Percentiles rank a stretch among this genome's conserved stretches.
Conservation (phyloP, 192 early-diverging fungal species). For the Podila verticillata region DNA sequence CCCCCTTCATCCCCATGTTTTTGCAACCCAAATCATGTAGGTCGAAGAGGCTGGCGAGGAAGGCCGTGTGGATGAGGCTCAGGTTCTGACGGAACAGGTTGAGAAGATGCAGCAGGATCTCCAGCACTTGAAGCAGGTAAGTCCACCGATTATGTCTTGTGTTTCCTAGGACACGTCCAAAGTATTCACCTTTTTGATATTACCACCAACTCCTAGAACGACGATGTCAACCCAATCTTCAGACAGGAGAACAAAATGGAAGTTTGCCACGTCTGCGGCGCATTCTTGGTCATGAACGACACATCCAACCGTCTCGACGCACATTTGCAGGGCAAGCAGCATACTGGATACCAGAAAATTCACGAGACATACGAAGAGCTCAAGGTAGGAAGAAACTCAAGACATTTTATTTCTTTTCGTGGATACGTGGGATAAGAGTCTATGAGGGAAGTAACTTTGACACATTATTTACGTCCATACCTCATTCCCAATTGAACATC, state of each 20-base stretch:
- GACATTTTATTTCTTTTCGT: not conserved
- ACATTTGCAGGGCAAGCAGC: conserved; percentile 87
- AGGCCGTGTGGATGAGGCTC: conserved; percentile 80
- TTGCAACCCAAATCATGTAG: conserved; percentile 30
- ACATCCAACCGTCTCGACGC: conserved; percentile 83
- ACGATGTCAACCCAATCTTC: conserved; percentile 70
- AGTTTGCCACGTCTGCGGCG: conserved; percentile 87
- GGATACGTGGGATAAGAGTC: too few relatives aligned
- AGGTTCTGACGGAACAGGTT: conserved; percentile 66
- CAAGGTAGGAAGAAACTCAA: conserved; percentile 2
- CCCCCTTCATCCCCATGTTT: too few relatives aligned
- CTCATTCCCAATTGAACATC: not conserved
- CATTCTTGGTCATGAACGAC: conserved; percentile 85
- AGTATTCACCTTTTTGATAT: too few relatives aligned
- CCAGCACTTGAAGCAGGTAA: conserved; percentile 31
- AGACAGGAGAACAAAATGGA: conserved; percentile 79
- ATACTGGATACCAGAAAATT: conserved; percentile 82
- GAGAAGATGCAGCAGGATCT: conserved; percentile 74
- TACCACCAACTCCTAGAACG: conserved; percentile 24
- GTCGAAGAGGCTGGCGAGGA: conserved; percentile 79
- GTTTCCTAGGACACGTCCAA: too few relatives aligned
- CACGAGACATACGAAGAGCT: conserved; percentile 76
- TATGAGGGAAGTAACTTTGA: too few relatives aligned
- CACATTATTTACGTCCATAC: not conserved
- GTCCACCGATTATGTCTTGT: not conserved